Conservation (phyloP, 2,329 filamentous ascomycete species). For the Paecilomyces fulvus region DNA sequence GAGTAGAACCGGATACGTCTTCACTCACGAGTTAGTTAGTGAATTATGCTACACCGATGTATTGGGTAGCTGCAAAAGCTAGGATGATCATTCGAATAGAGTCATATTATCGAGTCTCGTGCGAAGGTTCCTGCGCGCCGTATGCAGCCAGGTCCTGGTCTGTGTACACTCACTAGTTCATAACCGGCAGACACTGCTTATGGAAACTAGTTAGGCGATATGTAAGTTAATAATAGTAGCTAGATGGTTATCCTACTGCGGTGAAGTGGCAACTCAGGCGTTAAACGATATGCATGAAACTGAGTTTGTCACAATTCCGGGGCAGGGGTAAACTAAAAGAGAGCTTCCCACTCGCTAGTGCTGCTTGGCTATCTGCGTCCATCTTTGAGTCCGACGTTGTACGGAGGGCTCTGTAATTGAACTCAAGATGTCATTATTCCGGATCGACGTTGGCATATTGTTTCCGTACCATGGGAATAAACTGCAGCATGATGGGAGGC, state of each 20-base stretch:
- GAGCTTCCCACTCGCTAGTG: not conserved
- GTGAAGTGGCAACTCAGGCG: not conserved
- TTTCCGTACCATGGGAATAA: not conserved
- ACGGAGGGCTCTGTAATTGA: not conserved
- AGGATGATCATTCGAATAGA: not conserved
- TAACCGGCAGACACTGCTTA: not conserved
- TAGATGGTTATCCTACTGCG: not conserved
- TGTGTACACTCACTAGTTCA: not conserved
- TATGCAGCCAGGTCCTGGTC: not conserved
- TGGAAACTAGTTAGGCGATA: not conserved
- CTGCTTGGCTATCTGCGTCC: not conserved
- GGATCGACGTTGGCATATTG: not conserved
- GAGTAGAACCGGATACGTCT: not conserved
- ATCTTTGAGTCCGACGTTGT: not conserved
- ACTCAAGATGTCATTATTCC: not conserved
- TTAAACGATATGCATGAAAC: not conserved
- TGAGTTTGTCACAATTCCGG: not conserved
- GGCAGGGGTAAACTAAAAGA: not conserved
- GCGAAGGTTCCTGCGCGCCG: not conserved
- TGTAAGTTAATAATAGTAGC: not conserved
- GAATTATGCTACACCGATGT: not conserved
- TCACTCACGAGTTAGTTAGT: not conserved
- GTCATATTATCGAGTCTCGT: not conserved
- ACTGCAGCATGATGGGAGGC: slow-evolving; percentile 1
- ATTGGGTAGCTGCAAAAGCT: not conserved